Evolutionary conservation across 768 basidiomycete genomes (phyloP), one percentile per base, ranked within the genome.

Genomic region (Pleurotus sapidus): DNA sequence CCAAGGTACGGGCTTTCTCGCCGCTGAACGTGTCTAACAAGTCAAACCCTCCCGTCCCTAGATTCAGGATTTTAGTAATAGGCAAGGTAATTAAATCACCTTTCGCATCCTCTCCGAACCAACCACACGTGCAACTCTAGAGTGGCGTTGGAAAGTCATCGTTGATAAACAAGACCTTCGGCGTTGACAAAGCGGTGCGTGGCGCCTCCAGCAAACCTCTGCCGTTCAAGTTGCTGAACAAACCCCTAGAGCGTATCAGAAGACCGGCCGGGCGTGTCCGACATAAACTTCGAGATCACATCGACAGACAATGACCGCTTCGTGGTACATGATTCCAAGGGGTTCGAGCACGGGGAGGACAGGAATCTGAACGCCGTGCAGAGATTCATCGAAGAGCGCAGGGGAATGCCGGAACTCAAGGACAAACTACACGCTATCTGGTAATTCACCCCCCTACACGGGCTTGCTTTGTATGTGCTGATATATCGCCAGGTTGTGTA

Each of bases 401-500:
- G 43, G n/a, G 23, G 15, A 15, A 43, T 25, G 7, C 24, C 42
- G 1, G 14, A 6, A n/a, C 25, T 61, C 0, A 25, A 59, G 18
- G 37, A 67, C 11, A 60, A 53, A 9, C 30, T 73, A 11, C 71
- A 73, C 54, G 70, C 56, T 3, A 68, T 73, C 27, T 73, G 71
- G 72, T 66, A 3, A 34, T 34, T 34, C 30, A 2, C 30, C 30
- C 11, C 53, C 6, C 57, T 25, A 11, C 46, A 3, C 23, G 12
- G 42, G 8, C 15, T 42, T 49, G 14, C 18, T 20, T 18, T 18
- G 3, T 27, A 6, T 9, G 43, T 40, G 5, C n/a, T 24, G 15
- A 8, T 40, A n/a, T 25, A 12, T 30, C 3, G 15, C 7, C 25
- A 73, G 72, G 72, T 42, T 70, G 11, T 73, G 72, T 60, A 60